These are phyloP conservation scores for Diaporthe citrichinensis DNA, from an alignment of 2,329 filamentous ascomycete species.

Conservation along the genomic window DNA sequence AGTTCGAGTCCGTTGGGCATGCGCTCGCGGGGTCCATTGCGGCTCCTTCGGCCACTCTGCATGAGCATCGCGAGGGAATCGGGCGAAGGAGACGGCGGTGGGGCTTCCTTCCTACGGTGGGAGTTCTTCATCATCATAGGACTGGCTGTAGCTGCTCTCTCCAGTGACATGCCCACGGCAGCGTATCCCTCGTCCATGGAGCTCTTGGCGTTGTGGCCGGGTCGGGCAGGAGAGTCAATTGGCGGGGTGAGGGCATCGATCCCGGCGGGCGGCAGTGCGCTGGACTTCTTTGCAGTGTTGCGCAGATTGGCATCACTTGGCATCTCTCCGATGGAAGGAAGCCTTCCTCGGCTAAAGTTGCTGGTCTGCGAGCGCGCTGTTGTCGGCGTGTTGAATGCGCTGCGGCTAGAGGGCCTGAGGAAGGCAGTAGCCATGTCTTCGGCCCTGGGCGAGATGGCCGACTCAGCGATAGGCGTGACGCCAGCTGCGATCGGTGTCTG, in stretches of 20 bases:
- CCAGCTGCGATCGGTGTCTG: slow-evolving; percentile 84
- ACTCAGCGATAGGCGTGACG: slow-evolving; percentile 90
- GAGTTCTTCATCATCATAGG: slow-evolving; percentile 74
- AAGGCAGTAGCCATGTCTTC: slow-evolving; percentile 77
- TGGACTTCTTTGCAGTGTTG: slow-evolving; percentile 46
- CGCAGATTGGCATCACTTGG: slow-evolving; percentile 56
- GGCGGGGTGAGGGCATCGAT: slow-evolving; percentile 39
- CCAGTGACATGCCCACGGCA: slow-evolving; percentile 62
- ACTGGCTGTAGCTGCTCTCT: slow-evolving; percentile 77
- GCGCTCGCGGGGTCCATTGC: slow-evolving; percentile 81
- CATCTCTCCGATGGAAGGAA: slow-evolving; percentile 84
- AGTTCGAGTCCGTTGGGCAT: slow-evolving; percentile 81
- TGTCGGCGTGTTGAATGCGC: slow-evolving; percentile 78
- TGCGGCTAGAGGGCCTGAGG: slow-evolving; percentile 75
- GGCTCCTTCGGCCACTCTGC: slow-evolving; percentile 69
- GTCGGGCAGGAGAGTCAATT: slow-evolving; percentile 43
- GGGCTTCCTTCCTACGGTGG: slow-evolving; percentile 61
- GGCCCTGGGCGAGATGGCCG: slow-evolving; percentile 79
- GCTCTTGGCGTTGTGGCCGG: slow-evolving; percentile 53
- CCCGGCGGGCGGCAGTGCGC: slow-evolving; percentile 30
- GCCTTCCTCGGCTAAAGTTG: slow-evolving; percentile 73
- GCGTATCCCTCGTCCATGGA: slow-evolving; percentile 60
- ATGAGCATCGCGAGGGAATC: slow-evolving; percentile 75
- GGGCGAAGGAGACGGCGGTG: slow-evolving; percentile 77
- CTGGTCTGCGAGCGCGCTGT: slow-evolving; percentile 74